phyloP scores from a whole-genome alignment of 306 rosid species.

The Corylus americana region DNA sequence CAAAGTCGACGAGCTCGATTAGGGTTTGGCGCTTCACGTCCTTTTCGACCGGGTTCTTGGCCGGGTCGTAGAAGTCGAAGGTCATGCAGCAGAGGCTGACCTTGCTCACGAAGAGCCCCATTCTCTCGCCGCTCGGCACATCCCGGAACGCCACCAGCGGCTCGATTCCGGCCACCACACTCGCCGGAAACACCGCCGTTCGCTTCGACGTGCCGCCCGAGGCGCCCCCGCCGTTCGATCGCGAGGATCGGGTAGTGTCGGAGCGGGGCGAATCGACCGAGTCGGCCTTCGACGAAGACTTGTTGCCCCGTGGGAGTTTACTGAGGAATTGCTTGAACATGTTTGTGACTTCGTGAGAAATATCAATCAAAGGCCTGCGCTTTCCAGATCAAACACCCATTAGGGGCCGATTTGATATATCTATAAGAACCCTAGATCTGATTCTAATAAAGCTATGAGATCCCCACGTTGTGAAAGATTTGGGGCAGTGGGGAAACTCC shows the following conservation, averaged over 20 bases:
- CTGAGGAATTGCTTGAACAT: constrained; percentile 93
- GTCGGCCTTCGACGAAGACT: constrained; percentile 50
- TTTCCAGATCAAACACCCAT: constrained; percentile 51
- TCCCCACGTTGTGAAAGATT: constrained; percentile 19
- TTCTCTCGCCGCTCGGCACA: constrained; percentile 63
- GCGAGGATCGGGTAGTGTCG: constrained; percentile 50
- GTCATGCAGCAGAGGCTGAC: constrained; percentile 83
- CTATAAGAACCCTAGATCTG: constrained; percentile 60
- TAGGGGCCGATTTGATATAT: constrained; percentile 1
- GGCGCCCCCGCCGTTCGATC: constrained; percentile 43
- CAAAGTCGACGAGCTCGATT: constrained; percentile 81
- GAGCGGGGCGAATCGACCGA: constrained; percentile 43
- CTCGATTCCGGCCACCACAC: constrained; percentile 71
- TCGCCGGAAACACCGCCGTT: constrained; percentile 82
- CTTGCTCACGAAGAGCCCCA: constrained; percentile 85
- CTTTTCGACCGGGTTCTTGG: constrained; percentile 68
- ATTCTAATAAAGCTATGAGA: constrained; percentile 39
- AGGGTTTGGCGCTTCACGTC: constrained; percentile 79
- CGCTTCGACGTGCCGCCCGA: constrained; percentile 43
- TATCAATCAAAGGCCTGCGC: constrained; percentile 21
- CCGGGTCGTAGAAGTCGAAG: constrained; percentile 77
- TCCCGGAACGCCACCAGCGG: constrained; percentile 85
- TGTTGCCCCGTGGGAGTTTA: constrained; percentile 69
- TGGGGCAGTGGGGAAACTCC: constrained; percentile 30
- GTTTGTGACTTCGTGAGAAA: not conserved